Conservation (phyloP, 257 asterid genomes). For the Perilla frutescens region DNA sequence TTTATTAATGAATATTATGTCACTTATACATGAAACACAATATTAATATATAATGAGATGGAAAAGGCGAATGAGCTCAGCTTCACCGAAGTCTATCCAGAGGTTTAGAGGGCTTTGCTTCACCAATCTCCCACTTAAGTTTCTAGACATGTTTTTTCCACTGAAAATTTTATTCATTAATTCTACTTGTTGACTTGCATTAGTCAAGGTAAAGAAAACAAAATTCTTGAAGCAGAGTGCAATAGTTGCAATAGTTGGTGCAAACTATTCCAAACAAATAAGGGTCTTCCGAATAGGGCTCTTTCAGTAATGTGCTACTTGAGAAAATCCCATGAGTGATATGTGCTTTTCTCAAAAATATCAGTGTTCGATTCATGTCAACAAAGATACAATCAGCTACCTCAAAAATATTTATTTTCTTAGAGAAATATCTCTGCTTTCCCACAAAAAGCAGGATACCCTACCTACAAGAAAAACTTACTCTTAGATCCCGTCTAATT, state of each 20-base stretch:
- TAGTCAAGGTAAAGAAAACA: not conserved
- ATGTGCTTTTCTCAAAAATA: not conserved
- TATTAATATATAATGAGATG: not conserved
- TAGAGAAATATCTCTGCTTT: not conserved
- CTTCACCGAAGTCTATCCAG: not conserved
- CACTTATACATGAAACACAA: not conserved
- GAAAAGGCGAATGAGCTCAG: not conserved
- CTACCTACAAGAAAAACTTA: not conserved
- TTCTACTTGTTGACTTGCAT: not conserved
- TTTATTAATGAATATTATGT: no score
- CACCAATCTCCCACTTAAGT: not conserved
- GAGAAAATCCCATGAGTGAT: not conserved
- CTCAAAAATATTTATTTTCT: not conserved
- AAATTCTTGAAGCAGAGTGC: not conserved
- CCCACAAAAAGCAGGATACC: not conserved
- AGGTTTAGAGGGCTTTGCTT: constrained; percentile 1
- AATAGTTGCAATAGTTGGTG: not conserved
- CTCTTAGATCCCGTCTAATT: not conserved
- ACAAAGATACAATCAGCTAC: not conserved
- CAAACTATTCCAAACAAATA: not conserved
- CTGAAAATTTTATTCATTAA: not conserved
- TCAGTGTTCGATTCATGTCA: not conserved
- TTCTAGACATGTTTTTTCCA: not conserved
- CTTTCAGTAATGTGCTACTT: constrained; percentile 7
- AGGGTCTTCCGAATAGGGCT: not conserved